A percentile compares a stretch with the other conserved stretches of the same genome.
These are phyloP conservation scores for Paecilomyces sp. DNA, from an alignment of 2,329 filamentous ascomycete genomes.

Conservation along the genomic window DNA sequence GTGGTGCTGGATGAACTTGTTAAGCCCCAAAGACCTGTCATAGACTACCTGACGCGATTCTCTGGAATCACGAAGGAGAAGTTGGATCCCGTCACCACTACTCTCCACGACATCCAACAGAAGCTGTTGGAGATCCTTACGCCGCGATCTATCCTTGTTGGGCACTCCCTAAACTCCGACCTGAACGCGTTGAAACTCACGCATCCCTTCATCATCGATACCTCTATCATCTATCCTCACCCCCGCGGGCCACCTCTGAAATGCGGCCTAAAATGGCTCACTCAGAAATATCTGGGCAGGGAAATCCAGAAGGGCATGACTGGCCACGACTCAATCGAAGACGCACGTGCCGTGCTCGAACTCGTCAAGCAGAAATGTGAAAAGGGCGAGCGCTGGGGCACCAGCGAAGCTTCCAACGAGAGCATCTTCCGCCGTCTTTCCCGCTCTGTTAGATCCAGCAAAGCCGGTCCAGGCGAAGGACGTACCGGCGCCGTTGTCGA, in stretches of 20 bases:
- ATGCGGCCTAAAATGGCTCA: conserved; percentile 81
- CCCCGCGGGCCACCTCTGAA: conserved; percentile 83
- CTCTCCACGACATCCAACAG: conserved; percentile 71
- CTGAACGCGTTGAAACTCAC: conserved; percentile 76
- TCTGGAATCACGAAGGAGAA: conserved; percentile 88
- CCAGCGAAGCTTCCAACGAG: conserved; percentile 69
- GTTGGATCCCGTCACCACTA: conserved; percentile 76
- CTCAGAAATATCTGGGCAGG: conserved; percentile 74
- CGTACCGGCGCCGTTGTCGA: conserved; percentile 62
- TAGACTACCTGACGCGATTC: conserved; percentile 82
- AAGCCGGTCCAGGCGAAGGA: conserved; percentile 20
- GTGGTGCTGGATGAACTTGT: conserved; percentile 84
- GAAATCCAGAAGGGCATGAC: conserved; percentile 77
- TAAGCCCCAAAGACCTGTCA: conserved; percentile 80
- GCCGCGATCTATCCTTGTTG: conserved; percentile 38
- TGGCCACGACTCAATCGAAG: conserved; percentile 89
- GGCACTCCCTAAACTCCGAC: conserved; percentile 43
- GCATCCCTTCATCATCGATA: conserved; percentile 92
- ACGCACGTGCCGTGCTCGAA: conserved; percentile 84
- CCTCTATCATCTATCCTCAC: conserved; percentile 82
- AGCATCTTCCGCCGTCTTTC: conserved; percentile 81
- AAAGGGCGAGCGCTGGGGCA: conserved; percentile 80
- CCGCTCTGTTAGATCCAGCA: conserved; percentile 42
- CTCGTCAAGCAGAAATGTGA: conserved; percentile 95
- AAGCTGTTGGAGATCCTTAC: conserved; percentile 64